phyloP scores from a whole-genome alignment of 371 early-diverging fungal genomes.

The Lichtheimia ramosa region DNA sequence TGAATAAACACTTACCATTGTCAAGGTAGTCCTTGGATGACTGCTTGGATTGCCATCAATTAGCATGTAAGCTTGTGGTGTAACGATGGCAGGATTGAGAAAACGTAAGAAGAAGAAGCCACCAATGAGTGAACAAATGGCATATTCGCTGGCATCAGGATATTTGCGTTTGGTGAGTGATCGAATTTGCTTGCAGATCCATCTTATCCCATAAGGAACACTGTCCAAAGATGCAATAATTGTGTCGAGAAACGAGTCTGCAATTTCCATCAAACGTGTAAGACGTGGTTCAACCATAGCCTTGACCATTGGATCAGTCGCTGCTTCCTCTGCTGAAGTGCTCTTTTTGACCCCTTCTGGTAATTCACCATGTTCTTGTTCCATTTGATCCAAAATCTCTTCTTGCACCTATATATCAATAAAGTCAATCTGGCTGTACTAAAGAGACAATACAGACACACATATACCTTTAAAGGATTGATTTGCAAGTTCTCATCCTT shows the following conservation, averaged over 20 bases:
- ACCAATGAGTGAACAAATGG: slow-evolving; percentile 89
- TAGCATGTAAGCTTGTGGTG: slow-evolving; percentile 90
- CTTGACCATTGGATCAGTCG: slow-evolving; percentile 72
- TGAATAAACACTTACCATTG: slow-evolving; percentile 47
- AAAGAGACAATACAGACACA: not conserved
- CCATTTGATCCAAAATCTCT: slow-evolving; percentile 74
- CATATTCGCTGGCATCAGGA: slow-evolving; percentile 83
- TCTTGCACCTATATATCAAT: slow-evolving; percentile 66
- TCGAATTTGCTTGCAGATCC: slow-evolving; percentile 95
- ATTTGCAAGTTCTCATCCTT: slow-evolving; percentile 78
- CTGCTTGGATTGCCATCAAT: slow-evolving; percentile 78
- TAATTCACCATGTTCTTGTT: slow-evolving; percentile 51
- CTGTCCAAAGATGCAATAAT: slow-evolving; percentile 80
- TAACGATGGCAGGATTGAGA: slow-evolving; percentile 92
- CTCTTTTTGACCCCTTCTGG: slow-evolving; percentile 62
- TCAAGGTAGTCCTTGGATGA: slow-evolving; percentile 81
- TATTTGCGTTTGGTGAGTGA: slow-evolving; percentile 85
- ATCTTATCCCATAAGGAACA: slow-evolving; percentile 91
- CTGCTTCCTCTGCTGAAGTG: slow-evolving; percentile 75
- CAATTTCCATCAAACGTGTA: slow-evolving; percentile 76
- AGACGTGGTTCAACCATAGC: slow-evolving; percentile 79
- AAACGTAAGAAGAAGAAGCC: slow-evolving; percentile 94
- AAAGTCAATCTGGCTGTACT: not conserved
- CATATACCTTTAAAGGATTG: slow-evolving; percentile 75
- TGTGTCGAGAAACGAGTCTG: slow-evolving; percentile 75